phyloP scores from a whole-genome alignment of 1,139 yeast species.

The Pichia inconspicua region DNA sequence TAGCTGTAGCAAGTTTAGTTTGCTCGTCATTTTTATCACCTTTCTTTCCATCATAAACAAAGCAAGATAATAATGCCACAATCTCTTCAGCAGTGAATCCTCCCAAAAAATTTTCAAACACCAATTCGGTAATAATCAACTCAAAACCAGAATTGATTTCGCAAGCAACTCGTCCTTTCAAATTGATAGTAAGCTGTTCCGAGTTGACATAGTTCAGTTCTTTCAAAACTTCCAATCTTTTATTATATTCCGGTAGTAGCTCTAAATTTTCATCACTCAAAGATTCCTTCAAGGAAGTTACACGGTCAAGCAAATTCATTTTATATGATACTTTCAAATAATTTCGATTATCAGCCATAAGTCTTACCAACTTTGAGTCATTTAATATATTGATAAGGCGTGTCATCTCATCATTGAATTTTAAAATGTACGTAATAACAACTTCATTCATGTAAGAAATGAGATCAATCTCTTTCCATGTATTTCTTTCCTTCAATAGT shows the following conservation, averaged over 20 bases:
- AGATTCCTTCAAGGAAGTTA: slow-evolving; percentile 49
- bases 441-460: slow-evolving; percentile 41
- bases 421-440: slow-evolving; percentile 41
- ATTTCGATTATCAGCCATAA: slow-evolving; percentile 39
- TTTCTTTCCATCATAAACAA: slow-evolving; percentile 80
- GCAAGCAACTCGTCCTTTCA: slow-evolving; percentile 71
- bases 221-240: slow-evolving; percentile 69
- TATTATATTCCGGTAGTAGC: slow-evolving; percentile 87
- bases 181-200: slow-evolving; percentile 40
- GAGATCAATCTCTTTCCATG: slow-evolving; percentile 37
- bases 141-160: slow-evolving; percentile 91
- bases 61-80: slow-evolving; percentile 83
- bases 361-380: slow-evolving; percentile 26
- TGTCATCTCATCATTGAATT: slow-evolving; percentile 1
- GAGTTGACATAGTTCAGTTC: slow-evolving; percentile 69
- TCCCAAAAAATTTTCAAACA: slow-evolving; percentile 84
- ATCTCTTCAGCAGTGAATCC: slow-evolving; percentile 94
- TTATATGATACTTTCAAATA: slow-evolving; percentile 43
- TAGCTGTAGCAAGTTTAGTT: slow-evolving; percentile 56
- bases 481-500: slow-evolving; percentile 27
- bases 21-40: slow-evolving; percentile 35
- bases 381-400: slow-evolving; percentile 24
- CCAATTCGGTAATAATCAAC: slow-evolving; percentile 77
- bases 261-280: slow-evolving; percentile 86
- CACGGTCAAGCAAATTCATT: slow-evolving; percentile 40